Conservation (phyloP, 2,329 filamentous ascomycete species). For the Myriosclerotinia duriaeana region DNA sequence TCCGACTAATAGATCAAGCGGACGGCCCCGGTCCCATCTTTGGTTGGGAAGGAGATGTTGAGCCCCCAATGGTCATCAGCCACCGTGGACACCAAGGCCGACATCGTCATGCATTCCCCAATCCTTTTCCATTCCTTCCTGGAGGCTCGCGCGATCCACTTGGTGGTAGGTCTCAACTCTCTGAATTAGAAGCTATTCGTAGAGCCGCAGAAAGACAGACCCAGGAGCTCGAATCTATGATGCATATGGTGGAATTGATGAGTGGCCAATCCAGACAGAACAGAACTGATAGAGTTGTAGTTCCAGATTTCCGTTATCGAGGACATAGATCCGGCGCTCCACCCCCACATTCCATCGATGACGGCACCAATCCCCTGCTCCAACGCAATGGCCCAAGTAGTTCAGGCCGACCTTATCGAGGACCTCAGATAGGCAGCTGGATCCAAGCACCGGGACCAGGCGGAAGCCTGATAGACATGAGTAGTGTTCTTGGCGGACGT, state of each 20-base stretch:
- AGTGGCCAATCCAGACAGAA: neutral
- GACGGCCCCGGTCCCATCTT: slow-evolving; percentile 44
- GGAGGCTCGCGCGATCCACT: slow-evolving; percentile 55
- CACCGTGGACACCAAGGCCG: slow-evolving; percentile 49
- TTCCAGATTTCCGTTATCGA: slow-evolving; percentile 45
- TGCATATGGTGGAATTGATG: neutral
- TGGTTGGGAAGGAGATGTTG: slow-evolving; percentile 59
- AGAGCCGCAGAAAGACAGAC: slow-evolving; percentile 5
- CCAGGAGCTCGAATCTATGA: neutral
- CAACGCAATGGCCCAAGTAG: slow-evolving; percentile 54
- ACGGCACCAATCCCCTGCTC: slow-evolving; percentile 83
- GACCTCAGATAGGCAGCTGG: slow-evolving; percentile 50
- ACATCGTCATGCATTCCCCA: slow-evolving; percentile 55
- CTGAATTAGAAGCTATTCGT: slow-evolving; percentile 10
- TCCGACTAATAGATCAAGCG: slow-evolving; percentile 24
- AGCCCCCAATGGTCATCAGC: slow-evolving; percentile 46
- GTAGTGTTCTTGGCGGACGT: slow-evolving; percentile 36
- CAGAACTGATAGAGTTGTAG: slow-evolving; percentile 41
- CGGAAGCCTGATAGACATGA: slow-evolving; percentile 39
- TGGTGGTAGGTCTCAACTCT: slow-evolving; percentile 47
- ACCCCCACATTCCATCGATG: slow-evolving; percentile 61
- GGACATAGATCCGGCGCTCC: slow-evolving; percentile 53
- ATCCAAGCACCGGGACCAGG: slow-evolving; percentile 49
- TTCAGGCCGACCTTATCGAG: slow-evolving; percentile 49
- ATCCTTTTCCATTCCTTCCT: slow-evolving; percentile 64